phyloP scores from a whole-genome alignment of 139 green algal species.

The Spirogloea muscicola region DNA sequence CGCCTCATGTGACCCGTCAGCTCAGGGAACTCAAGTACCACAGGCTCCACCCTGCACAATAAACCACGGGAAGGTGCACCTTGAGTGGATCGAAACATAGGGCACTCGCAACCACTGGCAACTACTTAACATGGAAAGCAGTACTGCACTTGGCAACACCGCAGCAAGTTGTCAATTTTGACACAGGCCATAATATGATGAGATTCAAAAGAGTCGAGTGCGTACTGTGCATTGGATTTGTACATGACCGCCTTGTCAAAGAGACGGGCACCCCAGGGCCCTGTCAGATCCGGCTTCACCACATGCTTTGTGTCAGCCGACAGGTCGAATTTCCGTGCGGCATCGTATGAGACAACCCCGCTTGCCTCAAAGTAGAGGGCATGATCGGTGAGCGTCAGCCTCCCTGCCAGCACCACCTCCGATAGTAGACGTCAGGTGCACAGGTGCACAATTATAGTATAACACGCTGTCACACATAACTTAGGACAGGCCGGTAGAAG shows the following conservation, averaged over 20 bases:
- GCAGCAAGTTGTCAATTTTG: too few relatives aligned
- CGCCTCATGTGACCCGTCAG: slow-evolving; percentile 26
- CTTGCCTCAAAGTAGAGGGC: slow-evolving; percentile 26
- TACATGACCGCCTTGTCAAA: slow-evolving; percentile 38
- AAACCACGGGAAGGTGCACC: too few relatives aligned
- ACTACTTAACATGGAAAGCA: too few relatives aligned
- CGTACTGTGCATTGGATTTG: slow-evolving; percentile 1
- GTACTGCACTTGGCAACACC: too few relatives aligned
- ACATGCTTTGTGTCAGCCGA: not conserved
- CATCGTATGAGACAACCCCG: slow-evolving; percentile 23
- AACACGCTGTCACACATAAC: too few relatives aligned
- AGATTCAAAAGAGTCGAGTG: too few relatives aligned
- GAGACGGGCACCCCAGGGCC: slow-evolving; percentile 13
- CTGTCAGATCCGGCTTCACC: slow-evolving; percentile 29
- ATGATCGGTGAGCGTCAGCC: slow-evolving; percentile 31
- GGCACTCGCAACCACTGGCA: too few relatives aligned
- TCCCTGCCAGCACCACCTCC: not conserved
- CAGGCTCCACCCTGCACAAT: slow-evolving; percentile 20
- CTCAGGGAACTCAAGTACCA: slow-evolving; percentile 32
- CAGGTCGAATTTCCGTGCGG: slow-evolving; percentile 32
- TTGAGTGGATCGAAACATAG: too few relatives aligned
- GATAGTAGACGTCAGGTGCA: too few relatives aligned
- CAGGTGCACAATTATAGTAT: too few relatives aligned
- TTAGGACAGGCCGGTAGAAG: too few relatives aligned
- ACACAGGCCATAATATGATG: too few relatives aligned